Evolutionary conservation across 495 filamentous ascomycete genomes (phyloP).

Genomic region (Trichoderma virens): DNA sequence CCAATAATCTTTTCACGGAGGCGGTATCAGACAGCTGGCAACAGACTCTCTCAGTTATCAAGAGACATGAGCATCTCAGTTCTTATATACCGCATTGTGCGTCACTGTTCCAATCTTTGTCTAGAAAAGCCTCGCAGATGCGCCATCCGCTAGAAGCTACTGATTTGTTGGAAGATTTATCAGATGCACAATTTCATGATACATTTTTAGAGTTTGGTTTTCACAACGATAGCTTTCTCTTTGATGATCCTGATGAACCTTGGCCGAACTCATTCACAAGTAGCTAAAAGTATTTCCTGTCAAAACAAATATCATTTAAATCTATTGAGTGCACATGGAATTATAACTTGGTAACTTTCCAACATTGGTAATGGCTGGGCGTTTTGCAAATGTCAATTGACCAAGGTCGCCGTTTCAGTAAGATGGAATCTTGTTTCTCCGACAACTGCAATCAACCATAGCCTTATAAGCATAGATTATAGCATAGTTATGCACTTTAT

Average conservation of each 20-base stretch:
- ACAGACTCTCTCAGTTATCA: neutral
- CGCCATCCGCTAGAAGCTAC: neutral
- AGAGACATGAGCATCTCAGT: neutral
- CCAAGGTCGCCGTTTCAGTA: too few species aligned
- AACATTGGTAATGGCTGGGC: too few species aligned
- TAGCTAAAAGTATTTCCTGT: too few species aligned
- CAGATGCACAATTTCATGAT: neutral
- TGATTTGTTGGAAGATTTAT: neutral
- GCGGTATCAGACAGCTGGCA: neutral
- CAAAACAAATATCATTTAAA: too few species aligned
- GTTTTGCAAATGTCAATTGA: too few species aligned
- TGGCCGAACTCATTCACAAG: neutral
- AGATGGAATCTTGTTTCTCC: too few species aligned
- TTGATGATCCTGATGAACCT: constrained; percentile 10
- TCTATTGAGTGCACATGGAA: too few species aligned
- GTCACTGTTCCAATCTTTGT: neutral
- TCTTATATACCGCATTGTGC: neutral
- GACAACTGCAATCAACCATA: too few species aligned
- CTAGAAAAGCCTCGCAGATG: neutral
- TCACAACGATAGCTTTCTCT: neutral
- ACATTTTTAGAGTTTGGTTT: neutral
- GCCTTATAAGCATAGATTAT: too few species aligned
- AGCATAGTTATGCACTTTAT: too few species aligned
- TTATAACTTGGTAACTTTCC: too few species aligned
- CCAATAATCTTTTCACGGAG: neutral